Evolutionary conservation across 2,329 filamentous ascomycete species (phyloP).

Genomic region (Ceratocystiopsis sp.): DNA sequence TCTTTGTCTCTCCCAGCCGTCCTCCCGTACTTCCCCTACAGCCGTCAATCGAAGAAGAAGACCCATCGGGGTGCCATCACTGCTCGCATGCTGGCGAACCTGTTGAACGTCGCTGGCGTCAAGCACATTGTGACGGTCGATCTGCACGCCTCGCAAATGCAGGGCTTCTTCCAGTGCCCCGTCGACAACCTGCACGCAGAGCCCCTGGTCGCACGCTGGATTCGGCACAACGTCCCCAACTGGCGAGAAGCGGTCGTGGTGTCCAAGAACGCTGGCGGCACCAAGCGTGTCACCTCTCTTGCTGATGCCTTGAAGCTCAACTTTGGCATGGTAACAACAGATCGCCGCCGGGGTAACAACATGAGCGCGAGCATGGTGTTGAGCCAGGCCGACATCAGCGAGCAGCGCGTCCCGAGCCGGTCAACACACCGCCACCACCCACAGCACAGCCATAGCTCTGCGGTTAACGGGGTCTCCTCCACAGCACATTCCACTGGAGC

Average conservation of each 20-base stretch:
- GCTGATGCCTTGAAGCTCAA: slow-evolving; percentile 93
- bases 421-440: slow-evolving; percentile 19
- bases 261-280: slow-evolving; percentile 94
- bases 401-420: slow-evolving; percentile 15
- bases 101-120: slow-evolving; percentile 82
- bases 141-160: slow-evolving; percentile 95
- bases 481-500: neutral
- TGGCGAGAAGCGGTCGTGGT: slow-evolving; percentile 92
- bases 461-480: neutral
- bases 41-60: slow-evolving; percentile 98
- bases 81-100: slow-evolving; percentile 89
- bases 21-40: slow-evolving; percentile 96
- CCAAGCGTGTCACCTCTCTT: slow-evolving; percentile 88
- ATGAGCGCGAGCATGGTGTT: slow-evolving; percentile 70
- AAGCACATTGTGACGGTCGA: slow-evolving; percentile 97
- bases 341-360: slow-evolving; percentile 46
- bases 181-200: slow-evolving; percentile 96
- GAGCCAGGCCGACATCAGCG: slow-evolving; percentile 44
- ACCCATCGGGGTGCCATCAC: slow-evolving; percentile 92
- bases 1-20: slow-evolving; percentile 41
- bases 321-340: slow-evolving; percentile 90
- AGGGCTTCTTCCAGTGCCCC: slow-evolving; percentile 95
- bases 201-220: slow-evolving; percentile 89
- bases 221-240: slow-evolving; percentile 67
- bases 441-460: slow-evolving; percentile 1